phyloP scores from a whole-genome alignment of 2,329 filamentous ascomycete genomes.

The Diaporthe aspalathi region DNA sequence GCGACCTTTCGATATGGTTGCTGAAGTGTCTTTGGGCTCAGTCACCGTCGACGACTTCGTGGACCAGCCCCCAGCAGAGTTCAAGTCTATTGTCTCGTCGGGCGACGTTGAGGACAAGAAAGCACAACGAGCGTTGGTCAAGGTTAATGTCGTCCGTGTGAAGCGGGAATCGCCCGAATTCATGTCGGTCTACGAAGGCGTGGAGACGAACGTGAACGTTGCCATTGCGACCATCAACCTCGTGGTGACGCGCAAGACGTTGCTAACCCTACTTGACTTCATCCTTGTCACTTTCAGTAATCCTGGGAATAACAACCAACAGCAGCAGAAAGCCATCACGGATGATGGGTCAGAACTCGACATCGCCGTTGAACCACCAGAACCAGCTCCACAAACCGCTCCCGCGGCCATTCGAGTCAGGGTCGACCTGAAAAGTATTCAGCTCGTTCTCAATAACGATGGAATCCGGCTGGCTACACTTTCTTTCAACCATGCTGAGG shows the following conservation, averaged over 20 bases:
- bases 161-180: conserved; percentile 94
- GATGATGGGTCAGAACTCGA: conserved; percentile 55
- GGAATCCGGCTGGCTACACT: conserved; percentile 93
- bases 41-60: conserved; percentile 95
- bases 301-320: conserved; percentile 52
- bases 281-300: conserved; percentile 90
- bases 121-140: conserved; percentile 83
- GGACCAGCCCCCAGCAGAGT: conserved; percentile 86
- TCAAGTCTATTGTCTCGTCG: conserved; percentile 97
- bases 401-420: conserved; percentile 90
- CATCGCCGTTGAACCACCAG: conserved; percentile 51
- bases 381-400: conserved; percentile 49
- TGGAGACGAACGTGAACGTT: conserved; percentile 92
- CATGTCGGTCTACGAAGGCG: conserved; percentile 88
- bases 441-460: conserved; percentile 96
- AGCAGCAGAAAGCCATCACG: conserved; percentile 50
- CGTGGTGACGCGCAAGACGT: conserved; percentile 90
- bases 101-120: conserved; percentile 77
- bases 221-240: conserved; percentile 95
- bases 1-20: conserved; percentile 90
- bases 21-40: conserved; percentile 88
- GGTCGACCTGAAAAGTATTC: conserved; percentile 91
- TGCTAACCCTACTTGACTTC: conserved; percentile 94
- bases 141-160: conserved; percentile 89
- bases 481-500: conserved; percentile 90